Evolutionary conservation across 2,329 filamentous ascomycete genomes (phyloP).

Genomic region (Mycocentrospora acerina): DNA sequence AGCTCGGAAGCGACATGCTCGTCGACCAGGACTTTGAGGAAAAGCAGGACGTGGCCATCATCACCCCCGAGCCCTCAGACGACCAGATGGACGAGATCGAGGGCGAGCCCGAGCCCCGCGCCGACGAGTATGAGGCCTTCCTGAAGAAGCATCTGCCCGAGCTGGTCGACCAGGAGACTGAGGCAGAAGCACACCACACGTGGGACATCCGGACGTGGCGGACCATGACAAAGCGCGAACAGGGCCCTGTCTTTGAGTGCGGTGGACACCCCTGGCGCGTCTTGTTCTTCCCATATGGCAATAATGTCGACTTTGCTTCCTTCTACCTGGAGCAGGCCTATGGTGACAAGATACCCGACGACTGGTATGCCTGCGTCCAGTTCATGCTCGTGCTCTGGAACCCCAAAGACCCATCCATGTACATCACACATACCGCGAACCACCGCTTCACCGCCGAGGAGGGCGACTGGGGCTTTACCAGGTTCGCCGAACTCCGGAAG

Average conservation of each 20-base stretch:
- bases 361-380: constrained; percentile 96
- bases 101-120: constrained; percentile 54
- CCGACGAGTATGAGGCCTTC: constrained; percentile 76
- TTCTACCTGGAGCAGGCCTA: constrained; percentile 97
- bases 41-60: constrained; percentile 63
- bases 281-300: constrained; percentile 92
- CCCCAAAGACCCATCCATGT: constrained; percentile 84
- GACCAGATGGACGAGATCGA: constrained; percentile 60
- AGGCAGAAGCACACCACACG: constrained; percentile 74
- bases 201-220: constrained; percentile 91
- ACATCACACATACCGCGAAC: constrained; percentile 74
- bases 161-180: constrained; percentile 75
- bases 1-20: constrained; percentile 65
- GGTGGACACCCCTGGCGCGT: constrained; percentile 91
- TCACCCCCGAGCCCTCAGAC: constrained; percentile 57
- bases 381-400: constrained; percentile 96
- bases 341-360: constrained; percentile 73
- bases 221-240: constrained; percentile 72
- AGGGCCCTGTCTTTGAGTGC: constrained; percentile 84
- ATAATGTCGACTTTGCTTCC: constrained; percentile 89
- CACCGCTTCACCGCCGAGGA: constrained; percentile 96
- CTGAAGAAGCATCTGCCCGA: constrained; percentile 75
- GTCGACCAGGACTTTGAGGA: constrained; percentile 65
- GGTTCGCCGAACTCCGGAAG: constrained; percentile 83
- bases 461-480: constrained; percentile 98